Evolutionary conservation across 257 asterid genomes (phyloP).

Genomic region (Solanum rostratum): DNA sequence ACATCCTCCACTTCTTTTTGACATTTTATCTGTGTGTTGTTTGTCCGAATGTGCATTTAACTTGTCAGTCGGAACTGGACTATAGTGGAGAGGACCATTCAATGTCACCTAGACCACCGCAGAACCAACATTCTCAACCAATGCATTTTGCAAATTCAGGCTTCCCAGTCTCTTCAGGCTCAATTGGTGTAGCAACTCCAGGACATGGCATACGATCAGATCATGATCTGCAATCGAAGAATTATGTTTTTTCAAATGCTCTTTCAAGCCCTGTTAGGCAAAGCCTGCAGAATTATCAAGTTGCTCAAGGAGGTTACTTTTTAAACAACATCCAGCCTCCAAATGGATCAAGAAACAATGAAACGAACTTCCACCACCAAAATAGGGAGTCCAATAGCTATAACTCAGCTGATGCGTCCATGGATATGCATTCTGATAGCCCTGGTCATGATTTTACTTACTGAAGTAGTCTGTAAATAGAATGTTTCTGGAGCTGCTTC

Average conservation of each 20-base stretch:
- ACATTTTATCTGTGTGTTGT: background rate
- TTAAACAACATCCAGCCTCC: conserved; percentile 11
- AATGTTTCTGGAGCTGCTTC: conserved; percentile 4
- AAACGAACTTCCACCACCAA: conserved; percentile 16
- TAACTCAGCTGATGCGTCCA: conserved; percentile 23
- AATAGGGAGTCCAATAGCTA: conserved; percentile 17
- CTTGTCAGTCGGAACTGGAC: conserved; percentile 27
- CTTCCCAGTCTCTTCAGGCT: conserved; percentile 14
- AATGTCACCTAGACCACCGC: conserved; percentile 30
- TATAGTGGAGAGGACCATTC: conserved; percentile 31
- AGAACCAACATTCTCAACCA: conserved; percentile 20
- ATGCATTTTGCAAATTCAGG: conserved; percentile 18
- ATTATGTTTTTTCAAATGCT: conserved; percentile 37
- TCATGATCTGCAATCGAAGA: conserved; percentile 28
- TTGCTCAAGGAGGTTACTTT: conserved; percentile 19
- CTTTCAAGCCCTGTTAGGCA: conserved; percentile 37
- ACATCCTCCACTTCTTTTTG: background rate
- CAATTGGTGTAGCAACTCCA: conserved; percentile 12
- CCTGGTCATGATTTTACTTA: conserved; percentile 16
- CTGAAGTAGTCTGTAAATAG: conserved; percentile 1
- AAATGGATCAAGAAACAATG: conserved; percentile 16
- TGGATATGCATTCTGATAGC: conserved; percentile 45
- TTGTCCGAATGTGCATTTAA: background rate
- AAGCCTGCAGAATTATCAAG: conserved; percentile 33
- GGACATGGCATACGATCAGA: conserved; percentile 17